phyloP scores from a whole-genome alignment of 257 asterid genomes.

The Echium plantagineum region DNA sequence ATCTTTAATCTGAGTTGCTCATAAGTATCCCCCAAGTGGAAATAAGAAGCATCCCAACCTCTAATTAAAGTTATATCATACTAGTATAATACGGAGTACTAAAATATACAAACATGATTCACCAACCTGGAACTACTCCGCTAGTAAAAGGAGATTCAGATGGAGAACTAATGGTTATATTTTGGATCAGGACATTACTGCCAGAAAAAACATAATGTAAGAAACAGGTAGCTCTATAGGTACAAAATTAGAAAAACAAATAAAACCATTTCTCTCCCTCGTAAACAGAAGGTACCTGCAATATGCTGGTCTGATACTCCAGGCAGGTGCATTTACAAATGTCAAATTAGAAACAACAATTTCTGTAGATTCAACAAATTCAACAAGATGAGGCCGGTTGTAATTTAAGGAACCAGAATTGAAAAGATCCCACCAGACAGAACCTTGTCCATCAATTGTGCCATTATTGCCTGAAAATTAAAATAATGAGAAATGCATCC shows the following conservation, averaged over 20 bases:
- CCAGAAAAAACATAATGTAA: constrained; percentile 6
- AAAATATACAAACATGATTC: too few relatives aligned
- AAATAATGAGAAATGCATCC: too few relatives aligned
- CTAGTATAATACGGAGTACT: background rate
- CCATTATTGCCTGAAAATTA: constrained; percentile 74
- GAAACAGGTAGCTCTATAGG: background rate
- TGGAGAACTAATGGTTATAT: constrained; percentile 53
- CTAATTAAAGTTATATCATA: background rate
- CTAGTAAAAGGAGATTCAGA: constrained; percentile 57
- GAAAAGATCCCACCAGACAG: constrained; percentile 79
- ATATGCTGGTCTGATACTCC: constrained; percentile 74
- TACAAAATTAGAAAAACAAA: too few relatives aligned
- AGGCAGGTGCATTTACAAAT: constrained; percentile 79
- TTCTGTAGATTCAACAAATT: constrained; percentile 44
- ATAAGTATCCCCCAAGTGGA: too few relatives aligned
- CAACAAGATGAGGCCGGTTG: constrained; percentile 86
- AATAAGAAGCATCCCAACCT: too few relatives aligned
- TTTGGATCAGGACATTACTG: constrained; percentile 73
- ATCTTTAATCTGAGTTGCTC: too few relatives aligned
- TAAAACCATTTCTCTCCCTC: background rate
- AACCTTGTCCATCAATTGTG: constrained; percentile 90
- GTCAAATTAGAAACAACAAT: constrained; percentile 82
- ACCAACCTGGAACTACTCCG: constrained; percentile 71
- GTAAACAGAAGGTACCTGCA: constrained; percentile 60
- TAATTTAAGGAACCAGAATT: constrained; percentile 50